Evolutionary conservation across 176 grass and related monocot genomes (phyloP).

Genomic region (Triticum dicoccoides): DNA sequence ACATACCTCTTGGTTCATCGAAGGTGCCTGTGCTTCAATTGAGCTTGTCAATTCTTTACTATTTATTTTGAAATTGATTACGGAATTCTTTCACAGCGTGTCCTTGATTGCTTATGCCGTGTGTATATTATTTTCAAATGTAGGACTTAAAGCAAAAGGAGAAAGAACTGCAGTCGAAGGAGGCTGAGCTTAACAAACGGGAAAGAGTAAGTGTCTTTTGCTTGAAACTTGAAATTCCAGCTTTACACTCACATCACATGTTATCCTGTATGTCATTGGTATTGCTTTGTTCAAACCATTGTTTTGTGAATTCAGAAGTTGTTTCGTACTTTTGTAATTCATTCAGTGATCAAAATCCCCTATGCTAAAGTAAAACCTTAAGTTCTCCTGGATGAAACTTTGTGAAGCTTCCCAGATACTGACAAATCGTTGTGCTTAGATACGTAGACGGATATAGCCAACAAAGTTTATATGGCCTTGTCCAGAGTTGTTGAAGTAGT

Average conservation of each 20-base stretch:
- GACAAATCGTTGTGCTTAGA: slow-evolving; percentile 3
- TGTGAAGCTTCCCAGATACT: background rate
- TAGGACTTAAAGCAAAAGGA: slow-evolving; percentile 76
- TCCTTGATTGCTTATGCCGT: background rate
- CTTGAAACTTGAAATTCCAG: slow-evolving; percentile 1
- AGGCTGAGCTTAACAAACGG: slow-evolving; percentile 88
- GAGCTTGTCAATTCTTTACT: slow-evolving; percentile 2
- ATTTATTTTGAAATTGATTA: background rate
- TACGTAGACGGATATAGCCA: background rate
- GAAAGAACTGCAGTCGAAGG: slow-evolving; percentile 81
- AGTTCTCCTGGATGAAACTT: background rate
- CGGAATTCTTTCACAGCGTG: slow-evolving; percentile 15
- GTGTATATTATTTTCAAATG: slow-evolving; percentile 13
- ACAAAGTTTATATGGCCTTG: background rate
- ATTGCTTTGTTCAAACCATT: background rate
- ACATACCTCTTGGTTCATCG: slow-evolving; percentile 77
- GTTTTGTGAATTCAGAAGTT: background rate
- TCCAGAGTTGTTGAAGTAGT: slow-evolving; percentile 4
- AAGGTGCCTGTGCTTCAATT: slow-evolving; percentile 43
- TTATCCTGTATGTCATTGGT: background rate
- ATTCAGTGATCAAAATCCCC: background rate
- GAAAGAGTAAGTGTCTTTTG: slow-evolving; percentile 58
- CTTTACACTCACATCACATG: background rate
- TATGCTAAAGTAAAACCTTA: background rate
- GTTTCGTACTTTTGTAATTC: background rate